Evolutionary conservation across 2,329 filamentous ascomycete genomes (phyloP), one percentile per base, ranked within the genome.

Genomic region (Stachybotrys chartarum): DNA sequence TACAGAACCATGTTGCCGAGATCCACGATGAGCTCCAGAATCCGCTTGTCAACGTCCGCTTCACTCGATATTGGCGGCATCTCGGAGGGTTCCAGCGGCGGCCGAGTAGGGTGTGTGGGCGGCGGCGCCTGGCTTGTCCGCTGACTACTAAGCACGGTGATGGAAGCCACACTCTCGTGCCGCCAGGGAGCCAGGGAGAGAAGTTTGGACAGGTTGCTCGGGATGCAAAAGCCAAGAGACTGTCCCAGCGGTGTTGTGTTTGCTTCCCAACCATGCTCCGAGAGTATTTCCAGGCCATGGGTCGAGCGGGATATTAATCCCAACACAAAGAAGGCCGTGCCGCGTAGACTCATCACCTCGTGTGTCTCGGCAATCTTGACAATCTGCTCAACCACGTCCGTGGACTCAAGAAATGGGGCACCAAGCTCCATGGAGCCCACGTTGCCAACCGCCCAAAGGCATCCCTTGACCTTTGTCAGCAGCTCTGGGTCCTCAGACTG

Each of bases 341-440:
- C 94, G 49, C 95, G 83, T 64, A 99, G 79, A 56, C 91, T 96
- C 84, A 99, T 87, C 52, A 99, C 89, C 61, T 92, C 86, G 47
- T 94, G 92, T 31, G 79, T 77, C 69, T 96, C 90, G 1, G 94
- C 94, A 67, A 99, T 97, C 59, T 85, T 80, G 50, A 97, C 85
- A 59, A 99, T 93, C 59, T 87, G 84, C 65, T 87, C 84, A 17
- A 97, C 91, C 44, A 97, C 91, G 61, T 97, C 90, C 44, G 85
- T 90, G 55, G 88, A 86, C 71, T 97, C 94, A 4, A 99, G 78
- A 69, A 99, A 99, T 0, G 91, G 91, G 1, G 93, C 93, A 1
- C 94, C 94, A 1, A 97, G 84, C 64, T 97, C 93, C 92, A 99
- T 97, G 0, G 92, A 97, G 0, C 94, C 94, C 44, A 99, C 93